Conservation (phyloP, 1,284 basidiomycete genomes). For the Rhodotorula glutinis region DNA sequence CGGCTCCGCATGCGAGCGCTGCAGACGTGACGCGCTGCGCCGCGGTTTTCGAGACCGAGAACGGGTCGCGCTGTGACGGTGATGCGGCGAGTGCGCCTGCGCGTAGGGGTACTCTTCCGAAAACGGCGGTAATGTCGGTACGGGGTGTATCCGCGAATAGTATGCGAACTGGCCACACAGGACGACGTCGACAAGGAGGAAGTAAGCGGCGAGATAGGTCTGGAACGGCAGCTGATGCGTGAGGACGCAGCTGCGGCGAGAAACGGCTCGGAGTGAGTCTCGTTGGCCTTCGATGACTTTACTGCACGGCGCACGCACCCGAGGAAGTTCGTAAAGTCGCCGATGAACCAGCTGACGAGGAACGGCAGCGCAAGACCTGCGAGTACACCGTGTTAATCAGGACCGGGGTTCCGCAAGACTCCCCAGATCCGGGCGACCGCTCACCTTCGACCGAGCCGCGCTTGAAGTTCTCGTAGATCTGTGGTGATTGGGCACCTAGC, state of each 20-base stretch:
- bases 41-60: background rate
- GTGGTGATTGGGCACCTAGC: slow-evolving; percentile 79
- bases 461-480: slow-evolving; percentile 30
- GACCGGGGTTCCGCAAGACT: too few relatives aligned
- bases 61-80: slow-evolving; percentile 11
- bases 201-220: slow-evolving; percentile 84
- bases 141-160: slow-evolving; percentile 52
- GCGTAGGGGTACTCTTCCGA: slow-evolving; percentile 37
- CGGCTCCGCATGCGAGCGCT: background rate
- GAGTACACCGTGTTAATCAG: slow-evolving; percentile 57
- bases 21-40: background rate
- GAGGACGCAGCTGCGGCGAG: slow-evolving; percentile 60
- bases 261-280: background rate
- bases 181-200: slow-evolving; percentile 70
- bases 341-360: slow-evolving; percentile 81
- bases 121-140: slow-evolving; percentile 18
- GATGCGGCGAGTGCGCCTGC: slow-evolving; percentile 38
- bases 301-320: slow-evolving; percentile 45
- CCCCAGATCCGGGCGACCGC: background rate
- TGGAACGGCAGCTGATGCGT: slow-evolving; percentile 93
- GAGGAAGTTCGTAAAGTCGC: slow-evolving; percentile 83
- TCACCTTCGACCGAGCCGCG: slow-evolving; percentile 24
- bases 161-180: slow-evolving; percentile 75
- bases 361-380: slow-evolving; percentile 83
- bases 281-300: background rate